Conservation (phyloP, 495 filamentous ascomycete genomes). For the Neurospora sp. region DNA sequence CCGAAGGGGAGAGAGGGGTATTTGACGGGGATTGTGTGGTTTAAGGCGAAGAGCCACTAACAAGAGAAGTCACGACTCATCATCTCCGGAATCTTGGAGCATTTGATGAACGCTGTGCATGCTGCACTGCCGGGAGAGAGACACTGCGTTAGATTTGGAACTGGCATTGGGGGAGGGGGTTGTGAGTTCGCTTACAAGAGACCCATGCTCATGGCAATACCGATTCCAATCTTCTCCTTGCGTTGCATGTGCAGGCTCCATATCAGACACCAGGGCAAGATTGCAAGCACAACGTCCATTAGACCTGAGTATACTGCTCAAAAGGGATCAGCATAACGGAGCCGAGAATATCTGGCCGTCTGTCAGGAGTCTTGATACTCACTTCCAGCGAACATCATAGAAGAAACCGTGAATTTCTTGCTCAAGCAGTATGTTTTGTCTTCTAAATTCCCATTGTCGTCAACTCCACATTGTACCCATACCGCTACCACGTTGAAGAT, state of each 20-base stretch:
- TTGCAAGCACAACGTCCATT: conserved; percentile 26
- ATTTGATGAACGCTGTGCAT: conserved; percentile 20
- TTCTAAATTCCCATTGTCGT: background rate
- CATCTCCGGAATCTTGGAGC: conserved; percentile 13
- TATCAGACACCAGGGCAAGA: conserved; percentile 27
- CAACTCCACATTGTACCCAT: conserved; percentile 16
- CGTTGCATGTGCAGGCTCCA: conserved; percentile 23
- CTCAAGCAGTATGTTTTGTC: background rate
- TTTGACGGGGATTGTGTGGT: conserved; percentile 1
- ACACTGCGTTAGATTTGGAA: background rate
- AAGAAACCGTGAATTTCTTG: background rate
- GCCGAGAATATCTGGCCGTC: background rate
- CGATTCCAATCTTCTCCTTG: conserved; percentile 29
- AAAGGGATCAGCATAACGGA: background rate
- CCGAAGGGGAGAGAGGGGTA: background rate
- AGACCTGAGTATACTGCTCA: conserved; percentile 22
- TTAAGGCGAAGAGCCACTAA: background rate
- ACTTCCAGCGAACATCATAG: conserved; percentile 16
- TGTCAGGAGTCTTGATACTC: background rate
- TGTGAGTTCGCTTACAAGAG: conserved; percentile 21
- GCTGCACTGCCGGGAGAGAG: conserved; percentile 13
- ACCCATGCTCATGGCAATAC: conserved; percentile 31
- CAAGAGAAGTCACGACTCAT: conserved; percentile 15
- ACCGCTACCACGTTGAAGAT: conserved; percentile 8
- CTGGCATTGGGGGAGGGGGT: background rate